Conservation (phyloP, 495 filamentous ascomycete genomes). For the Cercophora sp. region DNA sequence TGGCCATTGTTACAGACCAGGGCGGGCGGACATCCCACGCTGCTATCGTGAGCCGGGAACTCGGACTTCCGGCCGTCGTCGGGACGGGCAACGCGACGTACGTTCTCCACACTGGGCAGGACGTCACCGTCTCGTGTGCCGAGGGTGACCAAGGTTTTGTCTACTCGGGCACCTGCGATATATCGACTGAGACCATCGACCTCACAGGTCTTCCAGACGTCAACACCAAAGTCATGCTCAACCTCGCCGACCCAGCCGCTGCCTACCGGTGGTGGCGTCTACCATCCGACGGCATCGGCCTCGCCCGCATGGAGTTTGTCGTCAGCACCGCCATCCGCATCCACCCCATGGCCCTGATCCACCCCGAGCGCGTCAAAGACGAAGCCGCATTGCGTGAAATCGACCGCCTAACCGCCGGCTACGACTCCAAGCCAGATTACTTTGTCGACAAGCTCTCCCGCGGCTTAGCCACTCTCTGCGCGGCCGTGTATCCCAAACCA, state of each 20-base stretch:
- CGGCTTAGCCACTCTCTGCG: slow-evolving; percentile 34
- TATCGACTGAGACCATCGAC: slow-evolving; percentile 26
- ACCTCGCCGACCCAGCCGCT: slow-evolving; percentile 28
- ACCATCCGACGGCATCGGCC: slow-evolving; percentile 23
- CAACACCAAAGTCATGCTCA: slow-evolving; percentile 14
- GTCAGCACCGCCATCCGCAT: slow-evolving; percentile 24
- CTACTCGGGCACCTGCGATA: slow-evolving; percentile 30
- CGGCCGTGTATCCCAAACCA: slow-evolving; percentile 29
- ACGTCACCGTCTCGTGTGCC: slow-evolving; percentile 37
- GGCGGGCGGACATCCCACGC: slow-evolving; percentile 40
- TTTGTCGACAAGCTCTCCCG: slow-evolving; percentile 36
- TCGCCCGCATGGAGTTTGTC: slow-evolving; percentile 17
- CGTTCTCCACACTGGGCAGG: slow-evolving; percentile 33
- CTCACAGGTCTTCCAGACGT: slow-evolving; percentile 11
- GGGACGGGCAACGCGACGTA: slow-evolving; percentile 32
- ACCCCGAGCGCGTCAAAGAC: slow-evolving; percentile 28
- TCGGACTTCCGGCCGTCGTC: slow-evolving; percentile 34
- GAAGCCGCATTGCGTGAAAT: slow-evolving; percentile 25
- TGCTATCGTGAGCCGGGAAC: slow-evolving; percentile 38
- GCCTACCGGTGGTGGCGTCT: slow-evolving; percentile 31
- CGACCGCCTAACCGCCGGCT: slow-evolving; percentile 25
- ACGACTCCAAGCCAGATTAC: slow-evolving; percentile 32
- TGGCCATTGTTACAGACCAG: slow-evolving; percentile 36
- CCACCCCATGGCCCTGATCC: slow-evolving; percentile 34
- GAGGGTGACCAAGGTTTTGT: slow-evolving; percentile 35